Conservation (phyloP, 2,329 filamentous ascomycete species). For the Fusarium irregulare region DNA sequence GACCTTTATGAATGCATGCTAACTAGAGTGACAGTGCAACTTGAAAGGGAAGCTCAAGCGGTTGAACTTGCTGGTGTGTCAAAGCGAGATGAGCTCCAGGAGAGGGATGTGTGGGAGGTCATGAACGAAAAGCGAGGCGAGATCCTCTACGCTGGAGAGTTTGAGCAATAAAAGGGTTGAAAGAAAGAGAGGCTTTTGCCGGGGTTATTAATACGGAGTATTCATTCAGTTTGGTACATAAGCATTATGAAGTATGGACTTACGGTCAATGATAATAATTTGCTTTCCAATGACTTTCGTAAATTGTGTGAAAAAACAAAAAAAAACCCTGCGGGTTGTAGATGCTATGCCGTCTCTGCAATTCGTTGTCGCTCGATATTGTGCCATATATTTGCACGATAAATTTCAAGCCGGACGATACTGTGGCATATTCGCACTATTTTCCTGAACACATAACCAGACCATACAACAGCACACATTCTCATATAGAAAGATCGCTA, state of each 20-base stretch:
- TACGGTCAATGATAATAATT: background rate
- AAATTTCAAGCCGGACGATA: no score
- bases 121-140: slow-evolving; percentile 58
- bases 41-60: slow-evolving; percentile 55
- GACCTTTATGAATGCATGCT: background rate
- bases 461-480: no score
- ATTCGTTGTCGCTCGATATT: no score
- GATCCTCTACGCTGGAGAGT: slow-evolving; percentile 60
- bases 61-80: slow-evolving; percentile 48
- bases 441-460: no score
- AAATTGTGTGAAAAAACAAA: no score
- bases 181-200: background rate
- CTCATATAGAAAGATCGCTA: no score
- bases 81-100: slow-evolving; percentile 50
- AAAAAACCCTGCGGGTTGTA: no score
- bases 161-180: slow-evolving; percentile 40
- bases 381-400: no score
- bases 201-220: background rate
- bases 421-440: no score
- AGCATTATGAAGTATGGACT: slow-evolving; percentile 12
- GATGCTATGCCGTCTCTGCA: no score
- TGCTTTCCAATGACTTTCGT: background rate
- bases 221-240: slow-evolving; percentile 47
- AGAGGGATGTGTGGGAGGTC: slow-evolving; percentile 57
- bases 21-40: slow-evolving; percentile 48